Percentiles rank a stretch among this genome's conserved stretches.
These are phyloP conservation scores for Coccinonectria pachysandricola DNA, from an alignment of 2,329 filamentous ascomycete species.

Conservation along the genomic window DNA sequence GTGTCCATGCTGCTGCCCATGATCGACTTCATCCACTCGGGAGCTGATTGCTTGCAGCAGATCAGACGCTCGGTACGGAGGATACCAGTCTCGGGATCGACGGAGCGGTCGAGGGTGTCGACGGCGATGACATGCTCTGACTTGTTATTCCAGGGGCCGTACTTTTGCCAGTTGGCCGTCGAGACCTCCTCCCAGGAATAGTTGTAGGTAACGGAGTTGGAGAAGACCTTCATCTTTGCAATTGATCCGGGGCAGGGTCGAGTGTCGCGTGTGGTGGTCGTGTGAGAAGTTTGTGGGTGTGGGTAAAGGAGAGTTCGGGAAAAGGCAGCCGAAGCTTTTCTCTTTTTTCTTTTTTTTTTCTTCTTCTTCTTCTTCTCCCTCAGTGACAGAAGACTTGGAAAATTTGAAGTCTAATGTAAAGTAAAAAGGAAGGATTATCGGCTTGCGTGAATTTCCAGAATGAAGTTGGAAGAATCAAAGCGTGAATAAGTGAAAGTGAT, in stretches of 20 bases:
- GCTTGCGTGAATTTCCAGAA: too few relatives aligned
- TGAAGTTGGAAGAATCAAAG: too few relatives aligned
- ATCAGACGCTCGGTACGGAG: conserved; percentile 53
- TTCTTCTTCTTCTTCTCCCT: too few relatives aligned
- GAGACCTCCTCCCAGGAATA: conserved; percentile 99
- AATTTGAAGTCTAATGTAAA: too few relatives aligned
- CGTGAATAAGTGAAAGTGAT: too few relatives aligned
- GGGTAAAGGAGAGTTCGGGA: conserved; percentile 3
- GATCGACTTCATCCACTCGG: conserved; percentile 70
- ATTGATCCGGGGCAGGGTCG: conserved; percentile 4
- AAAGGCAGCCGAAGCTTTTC: too few relatives aligned
- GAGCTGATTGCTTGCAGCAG: conserved; percentile 53
- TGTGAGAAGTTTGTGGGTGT: conserved; percentile 1
- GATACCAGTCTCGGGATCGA: conserved; percentile 47
- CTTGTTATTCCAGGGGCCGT: conserved; percentile 98
- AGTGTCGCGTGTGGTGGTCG: conserved; percentile 2
- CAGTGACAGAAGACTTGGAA: too few relatives aligned
- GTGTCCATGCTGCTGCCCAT: conserved; percentile 66
- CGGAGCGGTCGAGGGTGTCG: conserved; percentile 70
- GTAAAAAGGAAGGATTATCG: too few relatives aligned
- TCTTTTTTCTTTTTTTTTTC: too few relatives aligned
- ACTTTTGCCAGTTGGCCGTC: conserved; percentile 96
- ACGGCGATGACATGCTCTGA: conserved; percentile 94
- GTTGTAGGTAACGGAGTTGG: conserved; percentile 79
- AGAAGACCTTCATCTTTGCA: conserved; percentile 82